These are phyloP conservation scores for Escallonia rubra DNA, from an alignment of 129 eudicot genomes.

Conservation along the genomic window DNA sequence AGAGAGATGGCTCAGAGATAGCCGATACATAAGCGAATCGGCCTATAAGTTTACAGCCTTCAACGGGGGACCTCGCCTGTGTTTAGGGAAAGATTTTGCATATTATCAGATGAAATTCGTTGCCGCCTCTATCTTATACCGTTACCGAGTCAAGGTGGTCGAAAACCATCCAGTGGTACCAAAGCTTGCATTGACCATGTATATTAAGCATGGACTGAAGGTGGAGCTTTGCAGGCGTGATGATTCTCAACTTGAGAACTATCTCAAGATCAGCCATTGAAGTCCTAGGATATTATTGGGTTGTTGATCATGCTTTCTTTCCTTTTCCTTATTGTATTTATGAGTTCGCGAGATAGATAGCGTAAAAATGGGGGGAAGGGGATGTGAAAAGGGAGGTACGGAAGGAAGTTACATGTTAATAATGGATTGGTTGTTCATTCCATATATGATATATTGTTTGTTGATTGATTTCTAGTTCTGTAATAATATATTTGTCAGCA, in stretches of 20 bases:
- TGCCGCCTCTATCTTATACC: constrained; percentile 81
- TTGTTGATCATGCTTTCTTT: constrained; percentile 8
- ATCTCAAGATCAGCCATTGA: constrained; percentile 24
- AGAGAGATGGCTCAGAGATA: constrained; percentile 85
- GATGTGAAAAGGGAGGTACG: constrained; percentile 5
- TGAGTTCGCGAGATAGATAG: not conserved
- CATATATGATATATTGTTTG: not conserved
- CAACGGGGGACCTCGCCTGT: constrained; percentile 90
- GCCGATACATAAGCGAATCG: constrained; percentile 87
- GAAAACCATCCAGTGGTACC: constrained; percentile 64
- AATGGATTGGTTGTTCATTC: not conserved
- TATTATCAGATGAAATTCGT: constrained; percentile 95
- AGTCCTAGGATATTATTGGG: constrained; percentile 13
- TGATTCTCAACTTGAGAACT: constrained; percentile 35
- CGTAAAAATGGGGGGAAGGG: constrained; percentile 10
- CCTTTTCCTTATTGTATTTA: constrained; percentile 10
- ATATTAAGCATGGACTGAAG: constrained; percentile 81
- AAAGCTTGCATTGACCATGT: constrained; percentile 94
- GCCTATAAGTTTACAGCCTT: constrained; percentile 96
- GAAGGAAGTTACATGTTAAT: not conserved
- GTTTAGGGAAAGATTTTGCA: constrained; percentile 94
- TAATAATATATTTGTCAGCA: too few species aligned
- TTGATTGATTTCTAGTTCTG: too few species aligned
- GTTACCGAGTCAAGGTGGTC: constrained; percentile 60
- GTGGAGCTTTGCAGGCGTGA: constrained; percentile 58